A percentile compares a stretch with the other conserved stretches of the same genome.
phyloP scores from a whole-genome alignment of 208 protist species.

The Trypanosoma congolense region DNA sequence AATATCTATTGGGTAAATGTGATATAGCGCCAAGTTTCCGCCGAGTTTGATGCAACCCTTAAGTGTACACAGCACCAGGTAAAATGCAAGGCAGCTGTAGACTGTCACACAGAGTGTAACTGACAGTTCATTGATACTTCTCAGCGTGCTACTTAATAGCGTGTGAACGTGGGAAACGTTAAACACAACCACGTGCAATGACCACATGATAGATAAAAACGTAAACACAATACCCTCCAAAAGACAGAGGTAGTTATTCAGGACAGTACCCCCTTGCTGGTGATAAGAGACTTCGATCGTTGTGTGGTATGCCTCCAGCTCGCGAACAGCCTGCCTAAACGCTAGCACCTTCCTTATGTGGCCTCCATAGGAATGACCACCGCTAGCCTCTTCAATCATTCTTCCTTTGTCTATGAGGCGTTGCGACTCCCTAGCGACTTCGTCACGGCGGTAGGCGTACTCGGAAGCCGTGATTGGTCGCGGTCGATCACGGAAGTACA shows the following conservation, averaged over 20 bases:
- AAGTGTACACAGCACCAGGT: slow-evolving; percentile 83
- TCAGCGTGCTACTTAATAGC: slow-evolving; percentile 73
- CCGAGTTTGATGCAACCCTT: slow-evolving; percentile 87
- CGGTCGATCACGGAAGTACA: slow-evolving; percentile 62
- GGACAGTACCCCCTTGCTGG: slow-evolving; percentile 46
- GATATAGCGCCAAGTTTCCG: slow-evolving; percentile 48
- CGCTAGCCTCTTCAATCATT: slow-evolving; percentile 38
- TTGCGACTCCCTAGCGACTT: slow-evolving; percentile 63
- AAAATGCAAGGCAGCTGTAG: slow-evolving; percentile 87
- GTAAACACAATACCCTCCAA: slow-evolving; percentile 35
- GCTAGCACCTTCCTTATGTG: slow-evolving; percentile 56
- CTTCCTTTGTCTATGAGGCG: slow-evolving; percentile 59
- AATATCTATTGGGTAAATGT: slow-evolving; percentile 70
- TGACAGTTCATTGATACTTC: slow-evolving; percentile 63
- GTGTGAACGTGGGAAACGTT: slow-evolving; percentile 55
- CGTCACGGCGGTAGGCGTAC: slow-evolving; percentile 59
- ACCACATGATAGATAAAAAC: slow-evolving; percentile 70
- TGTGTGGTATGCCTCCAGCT: slow-evolving; percentile 69
- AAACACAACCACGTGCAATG: slow-evolving; percentile 84
- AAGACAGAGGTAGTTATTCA: slow-evolving; percentile 42
- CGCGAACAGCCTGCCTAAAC: slow-evolving; percentile 67
- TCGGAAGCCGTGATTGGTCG: slow-evolving; percentile 64
- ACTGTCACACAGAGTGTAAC: slow-evolving; percentile 78
- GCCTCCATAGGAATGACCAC: slow-evolving; percentile 24
- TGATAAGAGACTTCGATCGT: slow-evolving; percentile 71